A percentile compares a stretch with the other conserved stretches of the same genome.
Evolutionary conservation across 2,329 filamentous ascomycete species (phyloP).

Genomic region (Phialophora tarda): DNA sequence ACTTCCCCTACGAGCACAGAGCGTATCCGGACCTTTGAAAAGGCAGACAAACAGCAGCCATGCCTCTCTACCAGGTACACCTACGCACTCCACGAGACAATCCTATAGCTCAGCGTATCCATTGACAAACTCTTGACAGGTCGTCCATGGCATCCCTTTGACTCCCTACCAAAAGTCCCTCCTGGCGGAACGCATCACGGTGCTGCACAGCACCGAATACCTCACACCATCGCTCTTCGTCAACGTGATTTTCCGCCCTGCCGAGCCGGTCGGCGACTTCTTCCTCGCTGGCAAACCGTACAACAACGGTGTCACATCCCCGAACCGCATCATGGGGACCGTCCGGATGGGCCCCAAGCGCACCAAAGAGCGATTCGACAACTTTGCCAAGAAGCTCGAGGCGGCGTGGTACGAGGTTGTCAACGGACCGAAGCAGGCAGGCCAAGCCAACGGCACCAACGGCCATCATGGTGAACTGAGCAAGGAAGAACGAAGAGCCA

Average conservation of each 20-base stretch:
- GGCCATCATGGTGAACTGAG: slow-evolving; percentile 6
- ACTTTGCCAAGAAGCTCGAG: slow-evolving; percentile 35
- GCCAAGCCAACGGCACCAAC: not conserved
- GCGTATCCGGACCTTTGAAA: not conserved
- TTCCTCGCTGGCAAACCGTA: slow-evolving; percentile 32
- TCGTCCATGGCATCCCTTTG: slow-evolving; percentile 23
- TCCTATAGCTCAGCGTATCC: not conserved
- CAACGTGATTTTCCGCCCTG: slow-evolving; percentile 30
- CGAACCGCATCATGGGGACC: slow-evolving; percentile 24
- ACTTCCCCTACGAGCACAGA: not conserved
- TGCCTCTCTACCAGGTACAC: slow-evolving; percentile 3
- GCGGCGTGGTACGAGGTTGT: slow-evolving; percentile 36
- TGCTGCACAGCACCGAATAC: slow-evolving; percentile 36
- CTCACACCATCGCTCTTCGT: slow-evolving; percentile 38
- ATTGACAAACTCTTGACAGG: not conserved
- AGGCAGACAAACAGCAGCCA: not conserved
- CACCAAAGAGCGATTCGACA: slow-evolving; percentile 36
- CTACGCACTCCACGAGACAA: not conserved
- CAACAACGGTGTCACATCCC: slow-evolving; percentile 20
- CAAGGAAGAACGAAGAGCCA: slow-evolving; percentile 23
- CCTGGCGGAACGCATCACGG: slow-evolving; percentile 34
- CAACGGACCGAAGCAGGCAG: slow-evolving; percentile 16
- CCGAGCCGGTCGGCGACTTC: slow-evolving; percentile 17
- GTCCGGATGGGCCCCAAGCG: slow-evolving; percentile 28
- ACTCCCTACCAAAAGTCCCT: slow-evolving; percentile 30